These are phyloP conservation scores for Astragalus membranaceus DNA, from an alignment of 306 rosid genomes.

Conservation along the genomic window DNA sequence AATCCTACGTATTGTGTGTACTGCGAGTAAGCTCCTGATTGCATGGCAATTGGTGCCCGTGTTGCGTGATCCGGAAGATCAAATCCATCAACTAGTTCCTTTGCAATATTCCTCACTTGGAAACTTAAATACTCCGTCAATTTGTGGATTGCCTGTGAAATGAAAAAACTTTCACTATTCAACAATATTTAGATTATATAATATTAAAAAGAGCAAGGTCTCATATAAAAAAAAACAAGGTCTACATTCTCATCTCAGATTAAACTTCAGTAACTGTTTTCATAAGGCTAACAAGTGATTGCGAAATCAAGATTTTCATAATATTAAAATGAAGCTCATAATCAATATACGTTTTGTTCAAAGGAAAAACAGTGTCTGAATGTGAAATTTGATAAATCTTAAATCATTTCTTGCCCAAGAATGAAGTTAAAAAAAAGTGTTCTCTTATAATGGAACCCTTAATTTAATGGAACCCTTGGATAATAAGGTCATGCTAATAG, in stretches of 20 bases:
- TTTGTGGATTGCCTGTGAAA: conserved; percentile 84
- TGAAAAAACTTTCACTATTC: not conserved
- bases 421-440: not conserved
- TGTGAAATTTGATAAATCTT: not conserved
- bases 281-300: no score
- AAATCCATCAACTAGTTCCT: conserved; percentile 76
- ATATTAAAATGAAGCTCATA: not conserved
- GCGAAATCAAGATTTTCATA: not conserved
- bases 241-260: no score
- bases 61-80: conserved; percentile 79
- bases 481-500: not conserved
- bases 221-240: no score
- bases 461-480: conserved; percentile 7
- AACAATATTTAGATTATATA: not conserved
- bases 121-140: conserved; percentile 76
- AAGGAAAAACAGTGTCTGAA: not conserved
- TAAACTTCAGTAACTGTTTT: no score
- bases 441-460: not conserved
- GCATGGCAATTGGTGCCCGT: conserved; percentile 87
- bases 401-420: not conserved
- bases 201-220: not conserved
- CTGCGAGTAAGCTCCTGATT: conserved; percentile 75
- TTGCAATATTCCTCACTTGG: conserved; percentile 82
- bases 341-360: not conserved
- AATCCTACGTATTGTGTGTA: conserved; percentile 76